These are phyloP conservation scores for Hyaloscypha finlandica DNA, from an alignment of 495 filamentous ascomycete genomes.

Conservation along the genomic window DNA sequence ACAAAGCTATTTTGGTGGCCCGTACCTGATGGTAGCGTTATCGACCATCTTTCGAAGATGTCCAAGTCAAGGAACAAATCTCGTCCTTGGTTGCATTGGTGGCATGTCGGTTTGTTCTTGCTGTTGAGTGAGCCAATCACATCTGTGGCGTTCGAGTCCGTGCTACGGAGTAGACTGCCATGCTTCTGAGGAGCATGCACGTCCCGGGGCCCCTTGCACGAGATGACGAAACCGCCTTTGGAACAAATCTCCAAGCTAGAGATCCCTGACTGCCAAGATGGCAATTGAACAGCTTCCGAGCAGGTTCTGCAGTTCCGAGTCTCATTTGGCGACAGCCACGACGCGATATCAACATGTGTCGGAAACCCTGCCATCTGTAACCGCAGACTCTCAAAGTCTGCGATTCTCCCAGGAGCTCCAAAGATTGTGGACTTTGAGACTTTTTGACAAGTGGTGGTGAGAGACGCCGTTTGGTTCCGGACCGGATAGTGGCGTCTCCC, in stretches of 20 bases:
- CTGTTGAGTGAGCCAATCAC: too few species aligned
- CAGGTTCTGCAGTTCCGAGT: neutral
- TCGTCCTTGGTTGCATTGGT: neutral
- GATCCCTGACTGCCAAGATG: neutral
- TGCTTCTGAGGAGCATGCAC: neutral
- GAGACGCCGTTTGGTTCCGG: neutral
- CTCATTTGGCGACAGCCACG: neutral
- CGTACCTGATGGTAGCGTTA: neutral
- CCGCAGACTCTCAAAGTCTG: neutral
- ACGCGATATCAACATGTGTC: too few species aligned
- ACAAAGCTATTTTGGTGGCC: neutral
- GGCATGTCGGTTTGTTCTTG: neutral
- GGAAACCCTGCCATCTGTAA: neutral
- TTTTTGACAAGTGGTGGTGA: neutral
- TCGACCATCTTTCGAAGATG: neutral
- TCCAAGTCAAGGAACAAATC: neutral
- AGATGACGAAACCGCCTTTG: neutral
- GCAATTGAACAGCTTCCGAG: neutral
- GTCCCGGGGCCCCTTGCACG: neutral
- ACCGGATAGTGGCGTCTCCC: neutral
- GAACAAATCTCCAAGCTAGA: neutral
- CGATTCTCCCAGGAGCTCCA: neutral
- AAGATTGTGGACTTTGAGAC: neutral
- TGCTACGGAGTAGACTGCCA: neutral
- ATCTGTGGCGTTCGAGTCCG: neutral